phyloP scores from a whole-genome alignment of 495 filamentous ascomycete genomes.

The Paragyromitra xinjiangensis region DNA sequence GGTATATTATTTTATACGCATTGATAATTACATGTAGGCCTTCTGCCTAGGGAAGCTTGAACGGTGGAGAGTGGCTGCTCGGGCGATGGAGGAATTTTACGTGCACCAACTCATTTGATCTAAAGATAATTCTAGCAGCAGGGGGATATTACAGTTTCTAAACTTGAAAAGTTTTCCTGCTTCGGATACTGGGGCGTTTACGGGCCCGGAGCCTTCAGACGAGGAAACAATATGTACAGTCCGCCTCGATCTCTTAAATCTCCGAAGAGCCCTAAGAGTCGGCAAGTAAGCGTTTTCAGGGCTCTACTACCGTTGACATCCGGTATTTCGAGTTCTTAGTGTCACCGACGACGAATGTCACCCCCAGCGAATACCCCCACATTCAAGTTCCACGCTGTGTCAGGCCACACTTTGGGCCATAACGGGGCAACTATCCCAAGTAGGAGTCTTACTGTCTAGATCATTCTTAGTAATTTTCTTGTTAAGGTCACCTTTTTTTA shows the following conservation, averaged over 20 bases:
- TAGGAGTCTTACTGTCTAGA: constrained; percentile 1
- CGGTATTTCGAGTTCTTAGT: not conserved
- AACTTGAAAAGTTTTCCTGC: not conserved
- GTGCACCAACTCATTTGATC: too few relatives aligned
- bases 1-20: not conserved
- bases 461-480: constrained; percentile 12
- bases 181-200: not conserved
- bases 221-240: not conserved
- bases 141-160: not conserved
- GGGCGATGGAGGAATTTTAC: too few relatives aligned
- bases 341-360: not conserved
- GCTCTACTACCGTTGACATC: not conserved
- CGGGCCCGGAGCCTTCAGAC: not conserved
- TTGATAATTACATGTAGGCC: not conserved
- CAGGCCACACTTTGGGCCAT: constrained; percentile 1
- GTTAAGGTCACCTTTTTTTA: not conserved
- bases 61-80: too few relatives aligned
- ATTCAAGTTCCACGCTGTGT: constrained; percentile 3
- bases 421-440: constrained; percentile 8
- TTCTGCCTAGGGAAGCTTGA: not conserved
- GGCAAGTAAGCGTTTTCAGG: constrained; percentile 3
- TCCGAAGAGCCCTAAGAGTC: constrained; percentile 1
- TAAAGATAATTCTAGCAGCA: not conserved
- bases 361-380: not conserved
- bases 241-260: not conserved